Evolutionary conservation across 208 protist genomes (phyloP).

Genomic region (Wallacemonas sp.): DNA sequence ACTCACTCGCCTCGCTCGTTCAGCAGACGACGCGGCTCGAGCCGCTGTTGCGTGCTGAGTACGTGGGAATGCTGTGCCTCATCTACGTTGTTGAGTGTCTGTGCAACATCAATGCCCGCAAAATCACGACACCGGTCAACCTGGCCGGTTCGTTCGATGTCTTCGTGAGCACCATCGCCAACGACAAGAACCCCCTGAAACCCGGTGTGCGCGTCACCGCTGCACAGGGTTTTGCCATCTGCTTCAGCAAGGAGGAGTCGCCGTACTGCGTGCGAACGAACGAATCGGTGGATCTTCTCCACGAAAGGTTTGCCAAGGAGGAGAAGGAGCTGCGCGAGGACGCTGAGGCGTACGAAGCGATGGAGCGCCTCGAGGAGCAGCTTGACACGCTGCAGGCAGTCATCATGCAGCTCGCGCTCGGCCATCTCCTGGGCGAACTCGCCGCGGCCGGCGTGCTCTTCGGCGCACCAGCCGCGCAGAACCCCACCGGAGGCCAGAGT

Average conservation of each 20-base stretch:
- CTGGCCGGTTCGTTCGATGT: constrained; percentile 30
- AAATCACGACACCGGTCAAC: constrained; percentile 32
- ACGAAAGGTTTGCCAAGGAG: constrained; percentile 44
- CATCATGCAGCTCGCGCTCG: constrained; percentile 72
- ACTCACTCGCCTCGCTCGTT: constrained; percentile 36
- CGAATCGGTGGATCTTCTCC: constrained; percentile 55
- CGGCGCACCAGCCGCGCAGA: background rate
- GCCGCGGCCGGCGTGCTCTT: constrained; percentile 20
- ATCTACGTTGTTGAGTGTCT: constrained; percentile 61
- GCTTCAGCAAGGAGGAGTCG: constrained; percentile 65
- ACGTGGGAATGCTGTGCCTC: constrained; percentile 74
- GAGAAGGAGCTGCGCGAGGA: constrained; percentile 45
- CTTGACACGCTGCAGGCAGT: constrained; percentile 63
- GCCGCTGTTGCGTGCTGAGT: constrained; percentile 42
- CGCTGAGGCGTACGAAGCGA: constrained; percentile 40
- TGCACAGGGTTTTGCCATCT: constrained; percentile 69
- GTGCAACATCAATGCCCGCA: constrained; percentile 73
- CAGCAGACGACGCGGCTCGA: constrained; percentile 48
- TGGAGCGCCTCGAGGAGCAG: constrained; percentile 65
- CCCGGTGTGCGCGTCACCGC: constrained; percentile 35
- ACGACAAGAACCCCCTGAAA: constrained; percentile 43
- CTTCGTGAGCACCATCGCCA: constrained; percentile 50
- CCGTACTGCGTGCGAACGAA: constrained; percentile 54
- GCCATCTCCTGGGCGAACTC: constrained; percentile 67
- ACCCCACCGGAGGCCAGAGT: background rate